Evolutionary conservation across 2,329 filamentous ascomycete genomes (phyloP).

Genomic region (Alternaria sp.): DNA sequence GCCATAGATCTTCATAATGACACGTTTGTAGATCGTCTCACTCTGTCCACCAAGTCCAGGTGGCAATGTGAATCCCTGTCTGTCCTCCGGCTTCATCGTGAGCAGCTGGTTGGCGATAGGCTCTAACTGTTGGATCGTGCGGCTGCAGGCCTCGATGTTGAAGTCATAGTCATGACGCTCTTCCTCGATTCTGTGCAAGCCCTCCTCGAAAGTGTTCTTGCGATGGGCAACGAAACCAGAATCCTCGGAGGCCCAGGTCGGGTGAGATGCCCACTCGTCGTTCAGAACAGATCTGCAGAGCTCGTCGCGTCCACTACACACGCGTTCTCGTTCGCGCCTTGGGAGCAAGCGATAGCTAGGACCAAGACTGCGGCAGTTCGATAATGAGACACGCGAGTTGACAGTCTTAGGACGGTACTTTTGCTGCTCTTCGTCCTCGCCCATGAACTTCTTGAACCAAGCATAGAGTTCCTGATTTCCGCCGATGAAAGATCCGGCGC

Average conservation of each 20-base stretch:
- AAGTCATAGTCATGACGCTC: conserved; percentile 99
- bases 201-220: conserved; percentile 95
- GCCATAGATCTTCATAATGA: conserved; percentile 97
- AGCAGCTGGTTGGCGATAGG: conserved; percentile 91
- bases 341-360: conserved; percentile 94
- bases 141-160: conserved; percentile 92
- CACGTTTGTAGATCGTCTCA: conserved; percentile 94
- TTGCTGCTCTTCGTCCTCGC: conserved; percentile 68
- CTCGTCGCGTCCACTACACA: conserved; percentile 92
- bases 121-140: conserved; percentile 94
- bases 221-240: conserved; percentile 96
- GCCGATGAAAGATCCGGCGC: conserved; percentile 84
- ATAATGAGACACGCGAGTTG: conserved; percentile 83
- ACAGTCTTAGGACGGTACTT: conserved; percentile 67
- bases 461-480: conserved; percentile 86
- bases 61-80: conserved; percentile 78
- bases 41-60: conserved; percentile 88
- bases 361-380: conserved; percentile 93
- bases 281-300: conserved; percentile 93
- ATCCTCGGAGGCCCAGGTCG: conserved; percentile 98
- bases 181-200: conserved; percentile 93
- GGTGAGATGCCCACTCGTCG: conserved; percentile 98
- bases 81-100: conserved; percentile 74
- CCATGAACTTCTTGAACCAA: conserved; percentile 86
- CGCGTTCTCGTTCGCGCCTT: conserved; percentile 86